Conservation (phyloP, 2,329 filamentous ascomycete genomes). For the Scleromitrula shiraiana region DNA sequence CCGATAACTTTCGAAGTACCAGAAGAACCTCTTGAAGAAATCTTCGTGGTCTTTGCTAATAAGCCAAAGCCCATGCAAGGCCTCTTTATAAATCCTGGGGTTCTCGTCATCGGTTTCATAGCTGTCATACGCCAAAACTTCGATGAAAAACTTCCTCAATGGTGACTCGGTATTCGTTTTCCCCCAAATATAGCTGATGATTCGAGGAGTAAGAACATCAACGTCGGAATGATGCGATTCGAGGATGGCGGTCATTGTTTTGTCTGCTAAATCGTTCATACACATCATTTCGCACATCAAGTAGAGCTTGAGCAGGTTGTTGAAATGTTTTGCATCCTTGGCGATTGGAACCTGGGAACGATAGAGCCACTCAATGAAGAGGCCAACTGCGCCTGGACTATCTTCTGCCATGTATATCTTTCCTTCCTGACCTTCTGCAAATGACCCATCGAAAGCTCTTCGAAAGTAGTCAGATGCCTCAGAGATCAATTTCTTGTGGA, state of each 20-base stretch:
- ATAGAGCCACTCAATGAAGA: conserved; percentile 12
- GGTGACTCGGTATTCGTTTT: not conserved
- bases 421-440: not conserved
- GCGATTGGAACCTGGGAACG: not conserved
- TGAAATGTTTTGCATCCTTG: not conserved
- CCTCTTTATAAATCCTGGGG: no score
- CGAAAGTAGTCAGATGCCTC: not conserved
- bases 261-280: not conserved
- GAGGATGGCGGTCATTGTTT: conserved; percentile 7
- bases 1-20: not conserved
- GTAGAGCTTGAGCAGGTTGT: conserved; percentile 9
- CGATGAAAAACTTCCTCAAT: not conserved
- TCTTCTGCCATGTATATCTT: not conserved
- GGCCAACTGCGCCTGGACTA: not conserved
- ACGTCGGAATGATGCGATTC: no score
- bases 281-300: conserved; percentile 9
- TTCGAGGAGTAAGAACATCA: not conserved
- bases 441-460: not conserved
- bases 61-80: not conserved
- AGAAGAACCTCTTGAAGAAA: not conserved
- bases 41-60: not conserved
- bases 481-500: conserved; percentile 1
- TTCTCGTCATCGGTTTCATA: no score
- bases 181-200: not conserved
- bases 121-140: not conserved